A percentile compares a stretch with the other conserved stretches of the same genome.
These are phyloP conservation scores for Floccularia luteovirens DNA, from an alignment of 768 basidiomycete genomes.

Conservation along the genomic window DNA sequence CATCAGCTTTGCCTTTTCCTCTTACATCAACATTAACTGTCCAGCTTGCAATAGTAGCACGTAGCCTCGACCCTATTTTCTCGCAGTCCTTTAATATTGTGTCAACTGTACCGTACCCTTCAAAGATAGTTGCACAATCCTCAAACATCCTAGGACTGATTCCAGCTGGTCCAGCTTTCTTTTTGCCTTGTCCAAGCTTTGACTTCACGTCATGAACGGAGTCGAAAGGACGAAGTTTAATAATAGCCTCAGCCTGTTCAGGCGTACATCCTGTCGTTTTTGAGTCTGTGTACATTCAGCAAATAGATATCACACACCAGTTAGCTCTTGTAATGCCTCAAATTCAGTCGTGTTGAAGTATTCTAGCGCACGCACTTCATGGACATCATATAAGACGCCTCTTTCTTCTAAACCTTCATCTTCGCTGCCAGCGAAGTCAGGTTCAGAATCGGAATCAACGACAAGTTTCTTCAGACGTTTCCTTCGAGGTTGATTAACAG, in stretches of 20 bases:
- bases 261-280: conserved; percentile 55
- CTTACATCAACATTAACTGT: conserved; percentile 30
- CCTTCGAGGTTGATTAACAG: conserved; percentile 30
- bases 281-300: conserved; percentile 4
- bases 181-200: conserved; percentile 82
- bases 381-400: conserved; percentile 22
- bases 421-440: conserved; percentile 39
- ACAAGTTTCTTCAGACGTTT: conserved; percentile 54
- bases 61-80: conserved; percentile 69
- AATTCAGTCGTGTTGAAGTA: conserved; percentile 61
- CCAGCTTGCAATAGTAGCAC: conserved; percentile 77
- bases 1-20: conserved; percentile 29
- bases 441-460: conserved; percentile 64
- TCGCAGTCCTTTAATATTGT: conserved; percentile 85
- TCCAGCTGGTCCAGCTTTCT: conserved; percentile 74
- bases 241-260: conserved; percentile 76
- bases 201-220: conserved; percentile 65
- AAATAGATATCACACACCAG: conserved; percentile 39
- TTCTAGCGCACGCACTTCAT: conserved; percentile 47
- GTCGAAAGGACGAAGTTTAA: conserved; percentile 73
- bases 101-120: conserved; percentile 85
- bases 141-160: conserved; percentile 89
- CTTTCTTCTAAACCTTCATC: conserved; percentile 25
- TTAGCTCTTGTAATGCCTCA: conserved; percentile 67
- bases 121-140: conserved; percentile 79